Evolutionary conservation across 495 filamentous ascomycete species (phyloP).

Genomic region (Penicillium maclennaniae): DNA sequence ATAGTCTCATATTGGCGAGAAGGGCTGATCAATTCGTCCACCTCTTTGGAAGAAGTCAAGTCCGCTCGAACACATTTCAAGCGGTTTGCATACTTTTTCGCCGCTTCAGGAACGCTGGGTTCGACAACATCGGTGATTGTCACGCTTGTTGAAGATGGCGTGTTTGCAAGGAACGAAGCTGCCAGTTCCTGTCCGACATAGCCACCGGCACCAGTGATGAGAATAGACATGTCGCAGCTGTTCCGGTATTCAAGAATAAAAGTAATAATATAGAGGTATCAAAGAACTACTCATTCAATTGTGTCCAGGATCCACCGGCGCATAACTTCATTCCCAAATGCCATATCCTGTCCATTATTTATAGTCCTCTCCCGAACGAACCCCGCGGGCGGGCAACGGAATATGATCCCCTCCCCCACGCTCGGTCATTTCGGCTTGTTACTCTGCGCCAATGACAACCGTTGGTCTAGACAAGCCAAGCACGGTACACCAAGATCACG

Average conservation of each 20-base stretch:
- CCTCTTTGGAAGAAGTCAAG: slow-evolving; percentile 55
- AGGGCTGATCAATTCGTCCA: slow-evolving; percentile 47
- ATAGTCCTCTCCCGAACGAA: slow-evolving; percentile 10
- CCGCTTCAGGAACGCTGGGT: slow-evolving; percentile 50
- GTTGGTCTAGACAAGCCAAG: background rate
- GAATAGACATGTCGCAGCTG: slow-evolving; percentile 50
- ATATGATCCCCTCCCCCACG: slow-evolving; percentile 15
- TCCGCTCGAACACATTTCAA: slow-evolving; percentile 57
- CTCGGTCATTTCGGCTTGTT: background rate
- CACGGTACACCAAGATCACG: slow-evolving; percentile 11
- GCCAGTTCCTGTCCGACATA: slow-evolving; percentile 69
- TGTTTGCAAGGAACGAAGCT: slow-evolving; percentile 53
- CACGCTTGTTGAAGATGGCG: slow-evolving; percentile 47
- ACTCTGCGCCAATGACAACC: slow-evolving; percentile 10
- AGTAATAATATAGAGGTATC: background rate
- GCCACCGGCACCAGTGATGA: slow-evolving; percentile 70
- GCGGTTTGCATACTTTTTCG: slow-evolving; percentile 39
- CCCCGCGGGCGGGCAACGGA: slow-evolving; percentile 14
- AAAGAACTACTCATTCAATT: background rate
- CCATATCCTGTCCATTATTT: slow-evolving; percentile 1
- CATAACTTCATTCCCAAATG: background rate
- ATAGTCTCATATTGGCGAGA: slow-evolving; percentile 53
- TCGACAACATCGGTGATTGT: slow-evolving; percentile 62
- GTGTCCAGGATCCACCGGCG: background rate
- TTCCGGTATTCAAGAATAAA: background rate